These are phyloP conservation scores for Nissolia schottii DNA, from an alignment of 306 rosid genomes.

Conservation along the genomic window DNA sequence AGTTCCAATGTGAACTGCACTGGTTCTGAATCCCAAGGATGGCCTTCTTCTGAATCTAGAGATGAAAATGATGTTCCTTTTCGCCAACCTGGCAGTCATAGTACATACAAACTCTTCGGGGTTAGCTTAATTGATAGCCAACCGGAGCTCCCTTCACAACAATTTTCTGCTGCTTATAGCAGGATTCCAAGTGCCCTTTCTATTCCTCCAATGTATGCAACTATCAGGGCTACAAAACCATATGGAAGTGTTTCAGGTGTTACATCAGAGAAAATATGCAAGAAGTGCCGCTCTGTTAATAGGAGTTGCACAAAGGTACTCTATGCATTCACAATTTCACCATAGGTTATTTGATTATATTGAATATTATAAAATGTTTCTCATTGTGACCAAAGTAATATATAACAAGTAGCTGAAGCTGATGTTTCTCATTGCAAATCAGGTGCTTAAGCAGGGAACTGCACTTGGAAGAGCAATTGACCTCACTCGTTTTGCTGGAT, in stretches of 20 bases:
- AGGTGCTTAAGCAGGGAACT: constrained; percentile 61
- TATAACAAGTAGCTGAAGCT: background rate
- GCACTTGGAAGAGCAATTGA: constrained; percentile 64
- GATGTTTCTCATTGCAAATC: constrained; percentile 7
- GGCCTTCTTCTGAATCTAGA: constrained; percentile 24
- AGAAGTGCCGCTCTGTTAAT: constrained; percentile 35
- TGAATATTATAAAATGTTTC: background rate
- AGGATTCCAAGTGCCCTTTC: constrained; percentile 30
- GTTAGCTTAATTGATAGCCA: constrained; percentile 32
- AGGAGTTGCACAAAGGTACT: constrained; percentile 72
- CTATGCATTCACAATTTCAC: background rate
- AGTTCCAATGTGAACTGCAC: constrained; percentile 32
- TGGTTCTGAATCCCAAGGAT: constrained; percentile 36
- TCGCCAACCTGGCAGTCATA: constrained; percentile 24
- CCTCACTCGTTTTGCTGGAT: constrained; percentile 42
- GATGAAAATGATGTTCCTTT: constrained; percentile 35
- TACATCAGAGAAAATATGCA: constrained; percentile 36
- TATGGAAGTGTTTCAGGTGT: constrained; percentile 24
- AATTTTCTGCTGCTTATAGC: constrained; percentile 37
- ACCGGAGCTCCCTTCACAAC: constrained; percentile 76
- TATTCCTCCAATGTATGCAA: constrained; percentile 45
- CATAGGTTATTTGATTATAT: background rate
- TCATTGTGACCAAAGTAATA: background rate
- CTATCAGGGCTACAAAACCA: constrained; percentile 26
- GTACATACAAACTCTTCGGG: constrained; percentile 49